These are phyloP conservation scores for Blastobotrys capitulatus DNA, from an alignment of 1,139 yeast species.

Conservation along the genomic window DNA sequence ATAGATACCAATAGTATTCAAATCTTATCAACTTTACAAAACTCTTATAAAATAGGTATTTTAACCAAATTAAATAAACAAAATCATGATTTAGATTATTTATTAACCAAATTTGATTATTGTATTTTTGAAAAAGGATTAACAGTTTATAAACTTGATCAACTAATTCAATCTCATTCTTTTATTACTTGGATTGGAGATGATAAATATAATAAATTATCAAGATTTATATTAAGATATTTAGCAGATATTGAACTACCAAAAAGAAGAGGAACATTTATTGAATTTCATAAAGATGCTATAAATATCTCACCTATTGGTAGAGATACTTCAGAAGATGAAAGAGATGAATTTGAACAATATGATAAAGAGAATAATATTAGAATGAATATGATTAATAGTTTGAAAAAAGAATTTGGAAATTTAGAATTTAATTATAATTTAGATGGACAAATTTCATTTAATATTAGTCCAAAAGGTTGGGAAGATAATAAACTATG, in stretches of 20 bases:
- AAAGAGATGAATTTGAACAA: constrained; percentile 86
- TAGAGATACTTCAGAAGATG: constrained; percentile 90
- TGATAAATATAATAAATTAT: constrained; percentile 84
- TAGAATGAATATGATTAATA: constrained; percentile 77
- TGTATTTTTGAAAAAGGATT: constrained; percentile 97
- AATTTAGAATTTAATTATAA: constrained; percentile 88
- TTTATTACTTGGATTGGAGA: constrained; percentile 95
- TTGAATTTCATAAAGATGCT: constrained; percentile 99
- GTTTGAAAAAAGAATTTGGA: constrained; percentile 74
- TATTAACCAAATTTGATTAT: constrained; percentile 76
- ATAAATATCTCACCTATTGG: constrained; percentile 97
- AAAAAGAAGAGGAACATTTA: constrained; percentile 79
- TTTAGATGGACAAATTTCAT: constrained; percentile 98
- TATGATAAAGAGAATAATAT: constrained; percentile 74
- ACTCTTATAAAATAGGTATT: no score
- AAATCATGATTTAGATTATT: no score
- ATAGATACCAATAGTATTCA: no score
- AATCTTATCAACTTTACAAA: no score
- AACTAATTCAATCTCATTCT: constrained; percentile 83
- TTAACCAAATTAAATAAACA: no score
- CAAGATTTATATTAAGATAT: constrained; percentile 77
- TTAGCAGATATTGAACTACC: constrained; percentile 85
- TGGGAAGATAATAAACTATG: constrained; percentile 81
- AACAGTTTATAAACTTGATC: constrained; percentile 90
- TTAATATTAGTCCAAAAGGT: constrained; percentile 99